Conservation (phyloP, 805 yeast genomes). For the Ogataea pilisensis region DNA sequence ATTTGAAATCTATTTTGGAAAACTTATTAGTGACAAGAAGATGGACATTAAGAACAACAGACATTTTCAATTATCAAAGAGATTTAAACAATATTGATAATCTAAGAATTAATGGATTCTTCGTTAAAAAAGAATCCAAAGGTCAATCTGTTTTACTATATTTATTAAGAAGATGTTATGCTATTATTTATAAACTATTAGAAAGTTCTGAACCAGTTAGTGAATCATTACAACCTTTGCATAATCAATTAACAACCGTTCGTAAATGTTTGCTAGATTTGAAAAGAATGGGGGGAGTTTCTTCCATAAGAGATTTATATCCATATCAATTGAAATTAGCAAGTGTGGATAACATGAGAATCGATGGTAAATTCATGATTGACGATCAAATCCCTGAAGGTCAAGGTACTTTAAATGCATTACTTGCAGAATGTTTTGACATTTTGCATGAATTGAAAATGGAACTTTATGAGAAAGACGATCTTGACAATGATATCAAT, state of each 20-base stretch:
- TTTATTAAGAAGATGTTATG: constrained; percentile 84
- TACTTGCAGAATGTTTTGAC: constrained; percentile 92
- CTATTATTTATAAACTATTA: constrained; percentile 80
- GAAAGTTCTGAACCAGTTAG: constrained; percentile 94
- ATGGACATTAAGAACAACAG: constrained; percentile 97
- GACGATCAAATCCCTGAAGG: constrained; percentile 95
- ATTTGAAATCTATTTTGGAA: constrained; percentile 70
- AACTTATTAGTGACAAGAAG: constrained; percentile 86
- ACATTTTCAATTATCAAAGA: constrained; percentile 78
- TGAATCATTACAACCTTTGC: constrained; percentile 89
- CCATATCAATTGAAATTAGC: constrained; percentile 96
- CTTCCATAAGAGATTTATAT: constrained; percentile 81
- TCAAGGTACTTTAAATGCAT: constrained; percentile 89
- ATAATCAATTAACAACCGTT: constrained; percentile 89
- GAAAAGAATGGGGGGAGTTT: constrained; percentile 88
- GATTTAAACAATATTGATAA: constrained; percentile 71
- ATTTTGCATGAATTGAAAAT: constrained; percentile 85
- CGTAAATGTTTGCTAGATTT: constrained; percentile 86
- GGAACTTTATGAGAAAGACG: constrained; percentile 67
- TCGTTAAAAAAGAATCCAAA: constrained; percentile 37
- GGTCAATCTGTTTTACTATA: constrained; percentile 67
- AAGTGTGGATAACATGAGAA: constrained; percentile 78
- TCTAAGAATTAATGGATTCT: constrained; percentile 58
- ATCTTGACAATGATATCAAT: constrained; percentile 12
- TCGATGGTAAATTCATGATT: constrained; percentile 88